These are phyloP conservation scores for Ceratonia siliqua DNA, from an alignment of 306 rosid genomes.

Conservation along the genomic window DNA sequence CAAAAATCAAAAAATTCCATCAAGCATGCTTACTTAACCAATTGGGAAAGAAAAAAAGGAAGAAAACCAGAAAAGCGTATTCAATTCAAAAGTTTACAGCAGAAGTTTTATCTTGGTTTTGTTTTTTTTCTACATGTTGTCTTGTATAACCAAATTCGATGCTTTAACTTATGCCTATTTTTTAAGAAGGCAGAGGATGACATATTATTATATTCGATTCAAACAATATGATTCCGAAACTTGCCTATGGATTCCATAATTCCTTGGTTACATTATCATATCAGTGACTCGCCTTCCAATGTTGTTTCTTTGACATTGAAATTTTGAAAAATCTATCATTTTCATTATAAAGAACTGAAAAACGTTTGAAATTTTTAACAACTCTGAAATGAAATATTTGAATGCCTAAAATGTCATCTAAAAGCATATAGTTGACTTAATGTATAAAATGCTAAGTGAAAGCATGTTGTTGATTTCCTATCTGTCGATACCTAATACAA, in stretches of 20 bases:
- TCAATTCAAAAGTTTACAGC: too few relatives aligned
- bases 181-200: not conserved
- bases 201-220: not conserved
- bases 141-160: not conserved
- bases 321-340: not conserved
- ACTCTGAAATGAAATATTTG: not conserved
- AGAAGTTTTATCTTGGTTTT: too few relatives aligned
- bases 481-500: not conserved
- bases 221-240: not conserved
- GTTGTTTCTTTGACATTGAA: not conserved
- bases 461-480: not conserved
- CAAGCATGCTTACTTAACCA: too few relatives aligned
- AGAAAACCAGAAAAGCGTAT: too few relatives aligned
- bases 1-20: too few relatives aligned
- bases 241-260: too few relatives aligned
- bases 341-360: not conserved
- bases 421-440: not conserved
- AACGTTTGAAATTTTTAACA: not conserved
- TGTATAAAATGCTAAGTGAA: not conserved
- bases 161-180: not conserved
- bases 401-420: not conserved
- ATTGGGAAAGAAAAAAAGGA: too few relatives aligned
- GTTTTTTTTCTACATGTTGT: too few relatives aligned
- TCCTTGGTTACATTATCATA: too few relatives aligned
- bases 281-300: too few relatives aligned